A percentile compares a stretch with the other conserved stretches of the same genome.
Conservation (phyloP, 192 early-diverging fungal species). For the Coemansia guatemalensis region DNA sequence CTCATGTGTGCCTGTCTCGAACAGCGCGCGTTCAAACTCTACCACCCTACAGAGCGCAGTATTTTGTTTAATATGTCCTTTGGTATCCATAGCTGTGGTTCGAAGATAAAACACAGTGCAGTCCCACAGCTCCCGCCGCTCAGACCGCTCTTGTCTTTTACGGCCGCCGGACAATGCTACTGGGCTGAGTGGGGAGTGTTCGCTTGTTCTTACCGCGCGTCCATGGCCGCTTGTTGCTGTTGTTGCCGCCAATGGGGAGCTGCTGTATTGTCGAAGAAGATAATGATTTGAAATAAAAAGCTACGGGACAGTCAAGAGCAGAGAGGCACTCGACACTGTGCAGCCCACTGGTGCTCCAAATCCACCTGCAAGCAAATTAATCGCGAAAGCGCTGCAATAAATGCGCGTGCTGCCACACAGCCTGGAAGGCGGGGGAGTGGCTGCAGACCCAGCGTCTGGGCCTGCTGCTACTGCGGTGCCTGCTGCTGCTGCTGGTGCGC, state of each 20-base stretch:
- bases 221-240: not conserved
- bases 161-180: not conserved
- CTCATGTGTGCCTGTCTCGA: not conserved
- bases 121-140: not conserved
- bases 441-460: not conserved
- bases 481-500: not conserved
- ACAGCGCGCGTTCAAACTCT: constrained; percentile 10
- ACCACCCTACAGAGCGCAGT: constrained; percentile 10
- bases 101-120: not conserved
- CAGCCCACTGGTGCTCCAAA: too few species aligned
- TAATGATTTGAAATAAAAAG: too few species aligned
- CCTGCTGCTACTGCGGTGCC: constrained; percentile 6
- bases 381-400: not conserved
- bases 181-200: not conserved
- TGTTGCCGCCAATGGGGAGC: not conserved
- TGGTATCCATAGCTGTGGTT: not conserved
- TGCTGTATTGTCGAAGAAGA: not conserved
- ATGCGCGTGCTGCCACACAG: not conserved
- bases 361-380: too few species aligned
- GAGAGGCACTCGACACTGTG: too few species aligned
- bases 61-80: constrained; percentile 4
- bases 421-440: not conserved
- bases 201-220: not conserved
- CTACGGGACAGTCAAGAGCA: not conserved
- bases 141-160: not conserved